Conservation (phyloP, 352 stramenopile genomes). For the Pythium coloratum region DNA sequence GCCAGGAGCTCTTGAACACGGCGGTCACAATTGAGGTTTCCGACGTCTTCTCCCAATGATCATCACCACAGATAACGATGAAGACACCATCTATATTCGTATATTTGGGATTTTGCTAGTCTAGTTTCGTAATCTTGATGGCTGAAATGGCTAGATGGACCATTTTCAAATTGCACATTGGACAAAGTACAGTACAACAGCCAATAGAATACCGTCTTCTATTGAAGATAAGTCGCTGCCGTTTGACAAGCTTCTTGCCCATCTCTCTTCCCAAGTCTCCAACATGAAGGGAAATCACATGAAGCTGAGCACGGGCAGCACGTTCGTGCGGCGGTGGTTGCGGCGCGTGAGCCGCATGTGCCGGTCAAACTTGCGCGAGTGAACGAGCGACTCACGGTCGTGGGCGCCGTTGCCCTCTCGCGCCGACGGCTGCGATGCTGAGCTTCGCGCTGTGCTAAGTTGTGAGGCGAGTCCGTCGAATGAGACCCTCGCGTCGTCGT, state of each 20-base stretch:
- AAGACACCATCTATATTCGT: background rate
- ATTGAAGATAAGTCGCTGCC: background rate
- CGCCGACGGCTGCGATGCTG: slow-evolving; percentile 7
- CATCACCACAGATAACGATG: slow-evolving; percentile 21
- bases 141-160: slow-evolving; percentile 23
- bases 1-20: slow-evolving; percentile 13
- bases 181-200: background rate
- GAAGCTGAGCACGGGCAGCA: slow-evolving; percentile 36
- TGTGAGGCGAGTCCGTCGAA: background rate
- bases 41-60: slow-evolving; percentile 26
- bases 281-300: background rate
- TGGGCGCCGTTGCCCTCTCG: slow-evolving; percentile 8
- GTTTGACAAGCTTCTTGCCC: background rate
- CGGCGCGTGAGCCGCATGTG: slow-evolving; percentile 68
- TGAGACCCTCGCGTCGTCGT: slow-evolving; percentile 1
- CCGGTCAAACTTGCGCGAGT: slow-evolving; percentile 68
- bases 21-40: background rate
- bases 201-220: background rate
- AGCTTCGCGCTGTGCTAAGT: slow-evolving; percentile 9
- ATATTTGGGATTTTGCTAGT: background rate
- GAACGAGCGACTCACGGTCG: slow-evolving; percentile 43
- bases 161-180: background rate
- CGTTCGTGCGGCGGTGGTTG: slow-evolving; percentile 51
- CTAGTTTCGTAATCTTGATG: slow-evolving; percentile 17
- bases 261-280: background rate